phyloP scores from a whole-genome alignment of 225 moss, liverwort and hornwort genomes.

The Marchantia polymorpha region DNA sequence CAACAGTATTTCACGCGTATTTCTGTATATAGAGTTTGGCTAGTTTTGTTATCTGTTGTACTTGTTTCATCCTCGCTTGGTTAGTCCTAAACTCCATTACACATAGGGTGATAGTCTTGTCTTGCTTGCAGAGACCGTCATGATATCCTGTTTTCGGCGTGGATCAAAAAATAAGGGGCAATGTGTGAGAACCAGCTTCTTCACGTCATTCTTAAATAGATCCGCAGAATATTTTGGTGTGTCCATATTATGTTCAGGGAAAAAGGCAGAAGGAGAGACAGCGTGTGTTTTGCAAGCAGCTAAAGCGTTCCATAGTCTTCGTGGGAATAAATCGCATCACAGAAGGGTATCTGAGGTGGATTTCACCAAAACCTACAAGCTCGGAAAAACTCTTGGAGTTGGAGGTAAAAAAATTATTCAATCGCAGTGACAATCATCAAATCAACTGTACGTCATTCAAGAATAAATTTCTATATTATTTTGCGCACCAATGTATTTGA shows the following conservation, averaged over 20 bases:
- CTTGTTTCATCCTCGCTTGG: too few relatives aligned
- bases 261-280: slow-evolving; percentile 27
- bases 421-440: too few relatives aligned
- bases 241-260: slow-evolving; percentile 28
- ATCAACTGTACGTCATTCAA: too few relatives aligned
- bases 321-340: slow-evolving; percentile 47
- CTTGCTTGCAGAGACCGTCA: slow-evolving; percentile 29
- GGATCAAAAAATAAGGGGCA: slow-evolving; percentile 27
- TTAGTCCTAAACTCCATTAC: background rate
- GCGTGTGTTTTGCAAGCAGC: slow-evolving; percentile 28
- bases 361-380: slow-evolving; percentile 64
- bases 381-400: slow-evolving; percentile 67
- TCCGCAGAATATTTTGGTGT: slow-evolving; percentile 42
- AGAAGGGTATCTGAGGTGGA: slow-evolving; percentile 59
- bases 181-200: slow-evolving; percentile 40
- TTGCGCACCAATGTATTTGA: too few relatives aligned
- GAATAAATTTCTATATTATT: too few relatives aligned
- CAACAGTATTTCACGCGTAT: too few relatives aligned
- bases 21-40: too few relatives aligned
- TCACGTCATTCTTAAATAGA: slow-evolving; percentile 36
- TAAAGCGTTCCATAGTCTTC: slow-evolving; percentile 21
- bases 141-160: slow-evolving; percentile 52
- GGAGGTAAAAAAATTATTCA: slow-evolving; percentile 44
- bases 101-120: slow-evolving; percentile 13
- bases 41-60: too few relatives aligned